Evolutionary conservation across 2,329 filamentous ascomycete species (phyloP).

Genomic region (Exophiala lecanii-corni): DNA sequence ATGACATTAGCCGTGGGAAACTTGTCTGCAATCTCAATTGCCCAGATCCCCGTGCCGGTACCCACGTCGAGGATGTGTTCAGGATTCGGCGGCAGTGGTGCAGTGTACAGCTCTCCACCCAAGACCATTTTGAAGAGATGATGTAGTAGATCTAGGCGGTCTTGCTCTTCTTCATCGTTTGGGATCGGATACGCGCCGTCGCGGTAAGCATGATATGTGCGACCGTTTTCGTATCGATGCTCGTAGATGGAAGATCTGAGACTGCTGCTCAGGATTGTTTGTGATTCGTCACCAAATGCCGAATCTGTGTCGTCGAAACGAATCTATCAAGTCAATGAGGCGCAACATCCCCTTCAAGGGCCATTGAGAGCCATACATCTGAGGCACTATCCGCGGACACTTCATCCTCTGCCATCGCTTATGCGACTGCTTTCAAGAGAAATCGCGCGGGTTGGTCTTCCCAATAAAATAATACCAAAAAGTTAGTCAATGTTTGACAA

Average conservation of each 20-base stretch:
- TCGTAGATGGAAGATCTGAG: constrained; percentile 9
- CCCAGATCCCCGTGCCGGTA: too few species aligned
- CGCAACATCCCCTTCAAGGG: too few species aligned
- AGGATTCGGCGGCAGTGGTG: constrained; percentile 23
- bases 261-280: constrained; percentile 3
- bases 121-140: constrained; percentile 1
- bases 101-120: constrained; percentile 9
- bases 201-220: constrained; percentile 29
- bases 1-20: constrained; percentile 21
- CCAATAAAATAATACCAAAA: too few species aligned
- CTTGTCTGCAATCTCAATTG: constrained; percentile 36
- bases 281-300: constrained; percentile 1
- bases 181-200: constrained; percentile 25
- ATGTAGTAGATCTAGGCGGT: constrained; percentile 28
- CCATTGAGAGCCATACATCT: too few species aligned
- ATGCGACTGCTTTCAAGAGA: too few species aligned
- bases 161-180: constrained; percentile 33
- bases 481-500: too few species aligned
- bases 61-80: constrained; percentile 31
- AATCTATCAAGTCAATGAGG: background rate
- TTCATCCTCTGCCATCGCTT: too few species aligned
- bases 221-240: constrained; percentile 35
- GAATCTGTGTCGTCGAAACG: background rate
- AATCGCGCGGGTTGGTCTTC: too few species aligned
- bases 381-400: too few species aligned